These are phyloP conservation scores for Auricularia auricula-judae DNA, from an alignment of 768 basidiomycete species.

Conservation along the genomic window DNA sequence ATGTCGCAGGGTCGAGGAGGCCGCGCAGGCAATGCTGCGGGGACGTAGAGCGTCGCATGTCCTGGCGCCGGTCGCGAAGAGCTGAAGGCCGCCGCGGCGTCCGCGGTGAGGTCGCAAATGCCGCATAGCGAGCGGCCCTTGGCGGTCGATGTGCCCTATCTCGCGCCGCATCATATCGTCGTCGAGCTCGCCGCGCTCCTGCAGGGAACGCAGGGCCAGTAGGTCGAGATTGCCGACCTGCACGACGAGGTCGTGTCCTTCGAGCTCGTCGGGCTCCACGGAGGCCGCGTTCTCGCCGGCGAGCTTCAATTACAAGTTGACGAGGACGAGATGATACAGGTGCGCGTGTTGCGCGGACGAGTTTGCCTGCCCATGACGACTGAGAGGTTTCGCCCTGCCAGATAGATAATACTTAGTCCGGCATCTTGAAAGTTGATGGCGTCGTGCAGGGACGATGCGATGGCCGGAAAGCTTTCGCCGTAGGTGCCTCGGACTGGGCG, in stretches of 20 bases:
- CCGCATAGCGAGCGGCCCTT: constrained; percentile 48
- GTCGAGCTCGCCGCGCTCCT: no score
- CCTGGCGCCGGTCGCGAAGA: constrained; percentile 60
- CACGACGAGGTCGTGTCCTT: no score
- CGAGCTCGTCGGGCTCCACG: no score
- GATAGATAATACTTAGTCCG: no score
- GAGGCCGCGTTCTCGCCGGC: no score
- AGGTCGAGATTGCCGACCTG: no score
- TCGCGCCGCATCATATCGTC: constrained; percentile 81
- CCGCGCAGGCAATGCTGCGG: constrained; percentile 51
- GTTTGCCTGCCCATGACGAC: no score
- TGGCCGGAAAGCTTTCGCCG: constrained; percentile 88
- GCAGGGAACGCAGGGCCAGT: no score
- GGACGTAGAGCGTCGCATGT: constrained; percentile 57
- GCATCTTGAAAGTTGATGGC: constrained; percentile 33
- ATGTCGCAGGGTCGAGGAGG: constrained; percentile 55
- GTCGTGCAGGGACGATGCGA: constrained; percentile 77
- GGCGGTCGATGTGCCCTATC: constrained; percentile 60
- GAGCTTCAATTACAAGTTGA: no score
- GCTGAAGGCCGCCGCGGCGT: constrained; percentile 47
- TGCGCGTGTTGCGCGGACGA: no score
- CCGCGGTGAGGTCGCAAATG: constrained; percentile 46
- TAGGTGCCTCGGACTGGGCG: constrained; percentile 66
- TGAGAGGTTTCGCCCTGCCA: no score
- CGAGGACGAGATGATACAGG: no score